Percentiles rank a stretch among this genome's conserved stretches.
These are phyloP conservation scores for Colletotrichum sp. DNA, from an alignment of 2,329 filamentous ascomycete species.

Conservation along the genomic window DNA sequence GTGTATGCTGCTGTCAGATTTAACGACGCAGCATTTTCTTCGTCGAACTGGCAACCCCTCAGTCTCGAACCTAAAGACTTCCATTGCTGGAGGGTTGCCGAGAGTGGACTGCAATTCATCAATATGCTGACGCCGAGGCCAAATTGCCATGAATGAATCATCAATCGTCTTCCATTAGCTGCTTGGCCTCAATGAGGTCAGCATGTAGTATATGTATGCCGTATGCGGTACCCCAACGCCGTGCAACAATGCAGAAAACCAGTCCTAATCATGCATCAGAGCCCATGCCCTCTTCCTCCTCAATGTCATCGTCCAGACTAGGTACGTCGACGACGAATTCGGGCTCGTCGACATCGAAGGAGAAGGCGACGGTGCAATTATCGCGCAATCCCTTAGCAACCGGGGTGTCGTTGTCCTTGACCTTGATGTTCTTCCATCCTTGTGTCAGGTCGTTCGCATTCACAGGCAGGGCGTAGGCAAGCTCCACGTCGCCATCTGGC, in stretches of 20 bases:
- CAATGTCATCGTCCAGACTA: constrained; percentile 39
- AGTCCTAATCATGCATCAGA: constrained; percentile 1
- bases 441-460: constrained; percentile 47
- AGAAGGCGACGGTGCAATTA: constrained; percentile 55
- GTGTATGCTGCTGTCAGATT: background rate
- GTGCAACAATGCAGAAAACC: background rate
- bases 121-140: background rate
- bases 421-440: constrained; percentile 56
- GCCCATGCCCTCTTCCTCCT: constrained; percentile 41
- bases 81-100: background rate
- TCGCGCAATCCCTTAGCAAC: constrained; percentile 49
- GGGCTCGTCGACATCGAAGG: constrained; percentile 44
- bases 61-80: background rate
- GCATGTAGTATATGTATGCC: background rate
- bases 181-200: background rate
- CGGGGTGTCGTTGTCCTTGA: constrained; percentile 42
- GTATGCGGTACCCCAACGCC: background rate
- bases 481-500: constrained; percentile 41
- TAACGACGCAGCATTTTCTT: background rate
- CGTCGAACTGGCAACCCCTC: background rate
- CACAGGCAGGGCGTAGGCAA: constrained; percentile 53
- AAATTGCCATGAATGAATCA: background rate
- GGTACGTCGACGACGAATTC: constrained; percentile 54
- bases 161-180: background rate
- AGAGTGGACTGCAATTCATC: background rate